Conservation (phyloP, 352 stramenopile genomes). For the Globisporangium iwayamae region DNA sequence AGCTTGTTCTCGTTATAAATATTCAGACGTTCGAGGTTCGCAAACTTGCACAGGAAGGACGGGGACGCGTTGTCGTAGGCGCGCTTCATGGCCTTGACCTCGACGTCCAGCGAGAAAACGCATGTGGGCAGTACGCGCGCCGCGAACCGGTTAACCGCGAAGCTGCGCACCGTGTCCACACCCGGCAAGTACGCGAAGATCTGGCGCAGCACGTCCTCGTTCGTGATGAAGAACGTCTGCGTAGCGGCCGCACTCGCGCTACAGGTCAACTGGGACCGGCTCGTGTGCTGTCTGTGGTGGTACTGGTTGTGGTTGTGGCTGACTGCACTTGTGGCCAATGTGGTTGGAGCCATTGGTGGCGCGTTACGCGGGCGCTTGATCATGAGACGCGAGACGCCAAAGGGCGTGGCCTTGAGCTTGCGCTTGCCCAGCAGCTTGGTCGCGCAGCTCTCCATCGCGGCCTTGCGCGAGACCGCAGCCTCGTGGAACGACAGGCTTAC, state of each 20-base stretch:
- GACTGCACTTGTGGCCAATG: too few species aligned
- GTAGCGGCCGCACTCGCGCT: constrained; percentile 3
- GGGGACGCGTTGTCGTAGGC: constrained; percentile 18
- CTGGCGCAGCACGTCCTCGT: constrained; percentile 63
- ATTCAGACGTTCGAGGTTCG: constrained; percentile 42
- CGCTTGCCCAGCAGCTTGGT: constrained; percentile 47
- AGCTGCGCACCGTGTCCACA: constrained; percentile 58
- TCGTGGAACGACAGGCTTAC: constrained; percentile 88
- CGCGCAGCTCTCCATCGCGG: constrained; percentile 21
- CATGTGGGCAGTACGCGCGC: constrained; percentile 48
- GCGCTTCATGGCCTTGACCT: constrained; percentile 40
- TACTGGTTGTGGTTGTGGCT: constrained; percentile 5
- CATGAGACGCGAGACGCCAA: constrained; percentile 55
- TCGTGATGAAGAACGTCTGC: constrained; percentile 60
- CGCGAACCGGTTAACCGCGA: constrained; percentile 62
- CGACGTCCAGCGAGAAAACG: constrained; percentile 41
- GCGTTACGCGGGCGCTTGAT: constrained; percentile 52
- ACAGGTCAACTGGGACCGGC: neutral
- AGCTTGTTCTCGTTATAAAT: constrained; percentile 28
- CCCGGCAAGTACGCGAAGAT: constrained; percentile 72
- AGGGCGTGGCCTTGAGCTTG: constrained; percentile 37
- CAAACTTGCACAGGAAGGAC: constrained; percentile 39
- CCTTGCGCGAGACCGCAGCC: constrained; percentile 58
- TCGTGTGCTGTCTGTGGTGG: neutral
- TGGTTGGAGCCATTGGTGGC: constrained; percentile 9